Evolutionary conservation across 2,329 filamentous ascomycete genomes (phyloP), one percentile per base, ranked within the genome.

Genomic region (Arthrobotrys pseudoclavata): DNA sequence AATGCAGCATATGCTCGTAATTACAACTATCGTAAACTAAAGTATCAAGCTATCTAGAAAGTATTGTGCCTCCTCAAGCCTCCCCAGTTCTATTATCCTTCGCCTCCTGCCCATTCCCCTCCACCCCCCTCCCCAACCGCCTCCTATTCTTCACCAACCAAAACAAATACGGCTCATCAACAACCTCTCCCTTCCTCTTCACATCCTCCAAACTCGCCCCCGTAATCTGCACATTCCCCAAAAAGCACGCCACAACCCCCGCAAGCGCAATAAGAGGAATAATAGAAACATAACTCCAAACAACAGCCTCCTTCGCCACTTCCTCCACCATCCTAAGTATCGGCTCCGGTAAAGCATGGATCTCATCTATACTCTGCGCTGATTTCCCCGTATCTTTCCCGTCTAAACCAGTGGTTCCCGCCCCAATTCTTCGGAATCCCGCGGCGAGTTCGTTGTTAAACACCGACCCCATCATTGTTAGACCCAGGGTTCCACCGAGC

Each of bases 391-490:
- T 83, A 79, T 57, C 84, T 79, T 64, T 84, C 76, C 69, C 84
- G 81, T 60, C 81, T 40, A 63, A 82, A 50, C 45, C 68, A 60
- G 71, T 76, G 69, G 79, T 80, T 79, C 81, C 83, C 68, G 82
- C 82, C 20, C 80, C 81, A 40, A 82, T 83, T 4, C 83, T 83
- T 3, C 82, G 84, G 78, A 70, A 70, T 20, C 52, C 61, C 45
- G 67, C 3, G 79, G 82, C 68, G 80, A 85, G 79, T 66, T 86
- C 85, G 66, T 92, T 92, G 81, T 91, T 91, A 82, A 91, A 91
- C 0, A 92, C 89, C 7, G 87, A 86, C 13, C 89, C 87, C 90
- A 92, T 91, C 80, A 92, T 86, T 0, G 90, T 90, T 53, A 91
- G 84, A 0, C 87, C 87, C 1, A 92, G 83, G 0, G 89, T 91